Evolutionary conservation across 148 eudicot genomes (phyloP).

Genomic region (Heliamphora exappendiculata): DNA sequence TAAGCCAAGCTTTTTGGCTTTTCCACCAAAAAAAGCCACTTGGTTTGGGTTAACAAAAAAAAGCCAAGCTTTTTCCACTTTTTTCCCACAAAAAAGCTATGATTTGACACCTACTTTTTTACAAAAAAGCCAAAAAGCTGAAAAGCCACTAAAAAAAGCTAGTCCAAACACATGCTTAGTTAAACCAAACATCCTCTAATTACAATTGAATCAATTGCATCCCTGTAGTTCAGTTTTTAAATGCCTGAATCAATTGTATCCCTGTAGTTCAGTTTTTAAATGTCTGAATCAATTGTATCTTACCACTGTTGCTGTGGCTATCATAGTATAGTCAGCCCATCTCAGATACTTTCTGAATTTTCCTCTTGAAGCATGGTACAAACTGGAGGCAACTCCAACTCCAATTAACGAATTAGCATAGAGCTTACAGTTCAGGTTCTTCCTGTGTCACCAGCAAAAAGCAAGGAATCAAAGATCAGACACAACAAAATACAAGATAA

Average conservation of each 20-base stretch:
- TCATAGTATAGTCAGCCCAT: conserved; percentile 95
- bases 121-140: too few relatives aligned
- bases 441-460: conserved; percentile 49
- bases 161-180: too few relatives aligned
- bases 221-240: neutral
- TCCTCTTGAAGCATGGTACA: conserved; percentile 95
- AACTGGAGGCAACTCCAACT: conserved; percentile 85
- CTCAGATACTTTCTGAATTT: conserved; percentile 64
- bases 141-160: too few relatives aligned
- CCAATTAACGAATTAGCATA: conserved; percentile 96
- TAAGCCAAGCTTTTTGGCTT: too few relatives aligned
- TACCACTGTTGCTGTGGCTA: conserved; percentile 89
- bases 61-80: too few relatives aligned
- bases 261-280: neutral
- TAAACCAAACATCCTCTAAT: too few relatives aligned
- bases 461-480: conserved; percentile 17
- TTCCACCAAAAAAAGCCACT: too few relatives aligned
- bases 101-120: too few relatives aligned
- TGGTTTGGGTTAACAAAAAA: too few relatives aligned
- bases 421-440: conserved; percentile 65
- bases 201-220: too few relatives aligned
- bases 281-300: conserved; percentile 10
- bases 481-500: neutral
- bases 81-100: too few relatives aligned
- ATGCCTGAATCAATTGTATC: too few relatives aligned